Conservation (phyloP, 2,329 filamentous ascomycete species). For the Pseudogymnoascus sp. region DNA sequence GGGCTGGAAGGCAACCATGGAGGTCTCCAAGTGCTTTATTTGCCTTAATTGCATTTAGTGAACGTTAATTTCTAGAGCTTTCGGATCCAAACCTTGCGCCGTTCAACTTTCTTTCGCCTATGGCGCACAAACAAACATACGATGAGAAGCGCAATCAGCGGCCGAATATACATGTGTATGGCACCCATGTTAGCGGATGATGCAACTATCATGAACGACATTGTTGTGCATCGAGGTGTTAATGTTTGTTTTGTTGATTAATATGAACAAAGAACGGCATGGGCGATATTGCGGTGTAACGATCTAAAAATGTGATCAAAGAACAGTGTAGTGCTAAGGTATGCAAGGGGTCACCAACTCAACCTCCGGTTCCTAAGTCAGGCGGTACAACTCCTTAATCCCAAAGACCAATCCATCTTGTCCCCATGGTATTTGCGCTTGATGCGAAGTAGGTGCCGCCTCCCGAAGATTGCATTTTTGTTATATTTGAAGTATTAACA, state of each 20-base stretch:
- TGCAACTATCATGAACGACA: not conserved
- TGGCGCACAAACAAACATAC: not conserved
- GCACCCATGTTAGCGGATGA: not conserved
- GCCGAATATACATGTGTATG: not conserved
- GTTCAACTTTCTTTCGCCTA: not conserved
- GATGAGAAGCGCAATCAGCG: not conserved
- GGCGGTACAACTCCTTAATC: too few relatives aligned
- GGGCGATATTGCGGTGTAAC: too few relatives aligned
- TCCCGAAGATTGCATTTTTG: not conserved
- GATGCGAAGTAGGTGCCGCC: too few relatives aligned
- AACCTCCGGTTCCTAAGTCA: too few relatives aligned
- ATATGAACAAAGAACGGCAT: not conserved
- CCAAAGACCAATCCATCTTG: too few relatives aligned
- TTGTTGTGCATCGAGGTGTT: not conserved
- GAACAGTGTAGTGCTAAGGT: too few relatives aligned
- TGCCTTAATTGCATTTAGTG: not conserved
- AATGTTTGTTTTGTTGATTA: not conserved
- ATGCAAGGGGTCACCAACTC: too few relatives aligned
- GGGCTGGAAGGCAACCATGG: slow-evolving; percentile 19
- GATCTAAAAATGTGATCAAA: too few relatives aligned
- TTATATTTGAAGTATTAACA: not conserved
- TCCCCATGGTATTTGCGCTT: too few relatives aligned
- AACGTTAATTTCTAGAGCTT: not conserved
- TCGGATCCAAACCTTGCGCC: not conserved
- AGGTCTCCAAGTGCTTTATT: not conserved